Evolutionary conservation across 352 stramenopile genomes (phyloP), one percentile per base, ranked within the genome.

Genomic region (Elongisporangium undulatum): DNA sequence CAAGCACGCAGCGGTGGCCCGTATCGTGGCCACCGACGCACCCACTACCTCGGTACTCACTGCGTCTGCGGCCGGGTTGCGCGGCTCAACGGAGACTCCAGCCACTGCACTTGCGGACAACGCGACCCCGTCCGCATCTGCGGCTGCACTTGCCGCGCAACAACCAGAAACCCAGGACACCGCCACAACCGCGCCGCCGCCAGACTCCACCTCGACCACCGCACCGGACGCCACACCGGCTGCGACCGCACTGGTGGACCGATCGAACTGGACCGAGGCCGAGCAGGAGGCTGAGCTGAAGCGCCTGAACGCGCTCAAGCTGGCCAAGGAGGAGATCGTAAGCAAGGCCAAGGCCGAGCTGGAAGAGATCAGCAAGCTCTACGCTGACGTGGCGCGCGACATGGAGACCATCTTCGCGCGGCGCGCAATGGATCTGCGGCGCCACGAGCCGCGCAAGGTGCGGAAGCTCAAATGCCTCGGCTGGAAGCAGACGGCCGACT

Each of bases 401-500:
- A 67, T 77, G 6, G 71, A 82, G 61, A 64, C 77, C 21, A 75
- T 71, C 3, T 58, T 69, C 12, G 64, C 72, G 8, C 55, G 50
- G 6, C 67, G 54, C 15, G 29, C 72, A 3, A 22, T 82, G 6
- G 71, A 82, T 55, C 63, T 81, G 39, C 71, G 66, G 19, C 45
- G 65, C 17, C 58, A 74, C 6, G 55, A 68, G 61, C 66, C 66
- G n/a, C 62, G 55, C 12, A 66, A 61, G 53, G 66, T 83, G 17
- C 70, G 66, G 19, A 71, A 68, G 12, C 57, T 93, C 29, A 59
- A 74, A 49, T 91, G 84, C 49, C 59, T 91, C 50, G 79, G 77
- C 9, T 93, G 84, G 81, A 77, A 77, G 17, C 77, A 85, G 21
- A 89, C 81, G 4, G 56, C 57, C 1, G 64, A 62, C 23, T 91